These are phyloP conservation scores for Canavalia ensiformis DNA, from an alignment of 306 rosid genomes.

Conservation along the genomic window DNA sequence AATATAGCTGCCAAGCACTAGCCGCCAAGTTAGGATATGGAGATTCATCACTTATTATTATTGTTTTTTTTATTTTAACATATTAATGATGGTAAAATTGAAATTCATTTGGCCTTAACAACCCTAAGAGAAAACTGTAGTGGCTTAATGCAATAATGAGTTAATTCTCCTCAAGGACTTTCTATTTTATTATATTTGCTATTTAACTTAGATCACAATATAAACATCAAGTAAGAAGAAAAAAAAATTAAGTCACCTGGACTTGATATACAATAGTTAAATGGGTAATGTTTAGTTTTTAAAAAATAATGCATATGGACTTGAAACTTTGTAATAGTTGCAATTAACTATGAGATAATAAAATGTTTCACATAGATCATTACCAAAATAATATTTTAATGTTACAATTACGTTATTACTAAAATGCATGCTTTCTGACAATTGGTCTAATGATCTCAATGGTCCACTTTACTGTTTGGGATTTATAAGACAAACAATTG, in stretches of 20 bases:
- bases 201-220: constrained; percentile 9
- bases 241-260: not conserved
- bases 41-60: not conserved
- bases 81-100: constrained; percentile 23
- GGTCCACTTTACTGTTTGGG: not conserved
- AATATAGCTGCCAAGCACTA: constrained; percentile 54
- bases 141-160: not conserved
- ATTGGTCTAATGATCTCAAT: not conserved
- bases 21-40: constrained; percentile 48
- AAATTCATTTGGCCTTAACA: constrained; percentile 11
- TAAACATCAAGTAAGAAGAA: not conserved
- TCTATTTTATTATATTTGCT: not conserved
- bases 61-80: constrained; percentile 13
- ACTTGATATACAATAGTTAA: not conserved
- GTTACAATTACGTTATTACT: not conserved
- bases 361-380: not conserved
- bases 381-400: not conserved
- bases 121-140: not conserved
- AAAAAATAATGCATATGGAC: not conserved
- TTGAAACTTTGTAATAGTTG: too few relatives aligned
- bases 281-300: not conserved
- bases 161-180: not conserved
- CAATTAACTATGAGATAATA: not conserved
- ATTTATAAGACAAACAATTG: not conserved
- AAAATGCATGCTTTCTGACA: constrained; percentile 4